A percentile compares a stretch with the other conserved stretches of the same genome.
These are phyloP conservation scores for Phytomonas sp. DNA, from an alignment of 208 protist species.

Conservation along the genomic window DNA sequence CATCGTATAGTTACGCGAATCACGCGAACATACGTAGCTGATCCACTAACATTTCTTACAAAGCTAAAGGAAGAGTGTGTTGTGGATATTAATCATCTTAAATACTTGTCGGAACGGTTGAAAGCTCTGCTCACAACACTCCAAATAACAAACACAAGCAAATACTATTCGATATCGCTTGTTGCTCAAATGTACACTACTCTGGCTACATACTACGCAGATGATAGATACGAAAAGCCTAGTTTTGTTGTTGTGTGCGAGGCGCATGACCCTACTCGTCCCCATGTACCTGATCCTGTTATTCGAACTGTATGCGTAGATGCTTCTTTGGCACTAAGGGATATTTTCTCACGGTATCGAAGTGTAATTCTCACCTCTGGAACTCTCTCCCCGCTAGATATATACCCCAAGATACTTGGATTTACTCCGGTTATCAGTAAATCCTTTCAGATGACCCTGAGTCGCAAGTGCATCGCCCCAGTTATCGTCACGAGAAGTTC, in stretches of 20 bases:
- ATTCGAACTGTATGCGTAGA: slow-evolving; percentile 93
- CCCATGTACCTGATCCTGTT: slow-evolving; percentile 80
- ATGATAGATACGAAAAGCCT: slow-evolving; percentile 83
- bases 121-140: slow-evolving; percentile 94
- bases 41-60: slow-evolving; percentile 82
- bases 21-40: slow-evolving; percentile 81
- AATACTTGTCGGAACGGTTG: slow-evolving; percentile 85
- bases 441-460: slow-evolving; percentile 93
- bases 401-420: slow-evolving; percentile 98
- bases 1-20: slow-evolving; percentile 81
- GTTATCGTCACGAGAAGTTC: slow-evolving; percentile 88
- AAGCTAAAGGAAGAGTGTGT: slow-evolving; percentile 85
- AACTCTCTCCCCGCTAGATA: slow-evolving; percentile 97
- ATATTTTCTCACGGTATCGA: slow-evolving; percentile 91
- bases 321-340: slow-evolving; percentile 95
- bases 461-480: slow-evolving; percentile 93
- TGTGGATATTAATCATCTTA: slow-evolving; percentile 77
- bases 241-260: slow-evolving; percentile 95
- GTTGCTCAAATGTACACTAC: slow-evolving; percentile 95
- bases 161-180: slow-evolving; percentile 87
- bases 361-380: slow-evolving; percentile 97
- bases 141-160: slow-evolving; percentile 90
- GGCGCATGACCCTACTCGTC: slow-evolving; percentile 89
- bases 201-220: slow-evolving; percentile 89
- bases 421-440: slow-evolving; percentile 92